Percentiles rank a stretch among this genome's conserved stretches.
These are phyloP conservation scores for Auriscalpium microsporum DNA, from an alignment of 768 basidiomycete species.

Conservation along the genomic window DNA sequence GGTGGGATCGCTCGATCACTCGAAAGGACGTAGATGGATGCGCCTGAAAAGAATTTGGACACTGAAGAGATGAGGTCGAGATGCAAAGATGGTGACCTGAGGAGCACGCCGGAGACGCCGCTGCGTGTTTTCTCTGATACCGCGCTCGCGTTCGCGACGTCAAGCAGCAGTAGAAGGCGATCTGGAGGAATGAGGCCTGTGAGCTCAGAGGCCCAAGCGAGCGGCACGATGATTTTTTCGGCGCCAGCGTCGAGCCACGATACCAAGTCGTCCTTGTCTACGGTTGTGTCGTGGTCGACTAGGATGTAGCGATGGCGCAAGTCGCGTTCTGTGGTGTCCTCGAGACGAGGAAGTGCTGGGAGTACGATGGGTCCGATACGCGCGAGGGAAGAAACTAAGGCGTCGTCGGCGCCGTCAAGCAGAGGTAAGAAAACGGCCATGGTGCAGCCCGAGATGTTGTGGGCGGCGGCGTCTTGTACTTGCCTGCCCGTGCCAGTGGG, in stretches of 20 bases:
- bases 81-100: constrained; percentile 67
- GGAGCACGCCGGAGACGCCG: constrained; percentile 69
- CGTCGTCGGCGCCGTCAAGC: constrained; percentile 39
- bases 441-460: not conserved
- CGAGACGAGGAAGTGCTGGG: constrained; percentile 22
- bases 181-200: constrained; percentile 62
- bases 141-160: constrained; percentile 62
- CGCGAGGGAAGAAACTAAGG: constrained; percentile 50
- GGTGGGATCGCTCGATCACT: constrained; percentile 46
- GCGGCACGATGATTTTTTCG: constrained; percentile 70
- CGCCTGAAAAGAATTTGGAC: constrained; percentile 61
- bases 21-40: constrained; percentile 51
- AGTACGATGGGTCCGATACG: constrained; percentile 75
- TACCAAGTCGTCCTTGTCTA: constrained; percentile 47
- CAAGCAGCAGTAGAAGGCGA: constrained; percentile 69
- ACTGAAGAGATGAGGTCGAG: constrained; percentile 71
- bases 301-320: constrained; percentile 39
- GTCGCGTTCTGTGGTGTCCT: constrained; percentile 22
- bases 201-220: constrained; percentile 56
- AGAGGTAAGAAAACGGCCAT: constrained; percentile 56
- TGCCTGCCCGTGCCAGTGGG: too few species aligned
- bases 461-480: too few species aligned
- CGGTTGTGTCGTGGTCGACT: constrained; percentile 39
- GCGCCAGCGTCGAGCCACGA: constrained; percentile 71
- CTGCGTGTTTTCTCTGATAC: constrained; percentile 68